Percentiles rank a stretch among this genome's conserved stretches.
phyloP scores from a whole-genome alignment of 208 protist species.

The Crithidia sp. region DNA sequence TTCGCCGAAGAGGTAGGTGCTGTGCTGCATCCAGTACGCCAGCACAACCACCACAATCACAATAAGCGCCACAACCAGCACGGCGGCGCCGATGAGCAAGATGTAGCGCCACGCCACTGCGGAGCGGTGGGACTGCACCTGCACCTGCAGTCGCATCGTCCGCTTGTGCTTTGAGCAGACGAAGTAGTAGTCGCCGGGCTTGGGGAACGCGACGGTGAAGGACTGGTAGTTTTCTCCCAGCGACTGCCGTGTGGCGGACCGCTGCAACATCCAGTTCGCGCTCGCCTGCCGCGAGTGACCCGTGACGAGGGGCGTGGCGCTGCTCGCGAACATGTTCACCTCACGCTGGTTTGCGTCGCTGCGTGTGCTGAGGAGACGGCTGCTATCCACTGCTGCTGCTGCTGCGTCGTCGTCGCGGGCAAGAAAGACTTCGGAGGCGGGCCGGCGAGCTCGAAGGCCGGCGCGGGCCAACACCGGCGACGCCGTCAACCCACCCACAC shows the following conservation, averaged over 20 bases:
- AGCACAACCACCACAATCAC: slow-evolving; percentile 34
- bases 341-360: neutral
- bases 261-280: slow-evolving; percentile 21
- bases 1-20: slow-evolving; percentile 26
- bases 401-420: neutral
- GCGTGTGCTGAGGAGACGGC: neutral
- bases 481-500: neutral
- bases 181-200: slow-evolving; percentile 43
- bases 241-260: slow-evolving; percentile 12
- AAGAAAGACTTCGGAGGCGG: slow-evolving; percentile 10
- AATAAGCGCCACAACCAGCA: slow-evolving; percentile 20
- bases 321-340: slow-evolving; percentile 10
- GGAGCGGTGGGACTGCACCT: slow-evolving; percentile 23
- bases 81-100: neutral
- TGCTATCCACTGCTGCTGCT: too few relatives aligned
- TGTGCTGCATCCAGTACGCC: slow-evolving; percentile 38
- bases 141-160: slow-evolving; percentile 33
- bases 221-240: slow-evolving; percentile 21
- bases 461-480: neutral
- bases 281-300: slow-evolving; percentile 18
- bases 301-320: slow-evolving; percentile 5
- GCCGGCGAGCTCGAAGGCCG: neutral
- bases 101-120: slow-evolving; percentile 20
- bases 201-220: slow-evolving; percentile 28
- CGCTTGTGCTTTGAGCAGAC: slow-evolving; percentile 29